These are phyloP conservation scores for Naganishia albida DNA, from an alignment of 1,284 basidiomycete genomes.

Conservation along the genomic window DNA sequence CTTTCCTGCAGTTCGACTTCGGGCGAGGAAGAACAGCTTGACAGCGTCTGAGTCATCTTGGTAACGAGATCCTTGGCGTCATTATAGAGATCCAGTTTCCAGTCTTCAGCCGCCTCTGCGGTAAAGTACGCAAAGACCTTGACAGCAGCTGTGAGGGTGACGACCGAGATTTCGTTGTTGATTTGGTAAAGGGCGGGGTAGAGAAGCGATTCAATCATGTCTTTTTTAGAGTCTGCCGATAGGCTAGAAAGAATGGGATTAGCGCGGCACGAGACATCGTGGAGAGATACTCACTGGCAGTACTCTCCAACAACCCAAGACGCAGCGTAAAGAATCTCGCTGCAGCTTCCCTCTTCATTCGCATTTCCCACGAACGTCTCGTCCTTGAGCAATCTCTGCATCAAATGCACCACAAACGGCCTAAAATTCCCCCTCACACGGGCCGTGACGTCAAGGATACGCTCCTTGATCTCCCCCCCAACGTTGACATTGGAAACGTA, in stretches of 20 bases:
- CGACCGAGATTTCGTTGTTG: conserved; percentile 19
- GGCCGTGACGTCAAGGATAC: conserved; percentile 82
- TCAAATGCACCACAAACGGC: conserved; percentile 74
- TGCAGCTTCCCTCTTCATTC: conserved; percentile 63
- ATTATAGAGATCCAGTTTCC: conserved; percentile 58
- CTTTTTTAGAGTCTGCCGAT: conserved; percentile 29
- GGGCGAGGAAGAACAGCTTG: conserved; percentile 58
- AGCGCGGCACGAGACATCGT: conserved; percentile 28
- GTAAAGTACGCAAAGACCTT: conserved; percentile 88
- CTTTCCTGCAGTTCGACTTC: conserved; percentile 91
- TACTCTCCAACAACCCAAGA: conserved; percentile 96
- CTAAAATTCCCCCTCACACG: conserved; percentile 72
- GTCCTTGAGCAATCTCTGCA: conserved; percentile 76
- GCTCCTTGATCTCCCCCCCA: conserved; percentile 71
- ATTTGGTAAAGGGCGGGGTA: conserved; percentile 11
- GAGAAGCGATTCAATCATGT: conserved; percentile 16
- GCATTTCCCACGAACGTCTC: conserved; percentile 63
- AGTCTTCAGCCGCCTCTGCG: conserved; percentile 68
- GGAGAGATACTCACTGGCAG: conserved; percentile 62
- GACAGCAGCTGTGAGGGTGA: conserved; percentile 69
- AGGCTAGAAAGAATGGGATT: conserved; percentile 45
- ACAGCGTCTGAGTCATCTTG: conserved; percentile 62
- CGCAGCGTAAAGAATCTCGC: conserved; percentile 84
- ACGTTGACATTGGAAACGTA: conserved; percentile 78
- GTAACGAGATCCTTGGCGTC: conserved; percentile 66